Percentiles rank a stretch among this genome's conserved stretches.
These are phyloP conservation scores for Limtongia smithiae DNA, from an alignment of 805 yeast genomes.

Conservation along the genomic window DNA sequence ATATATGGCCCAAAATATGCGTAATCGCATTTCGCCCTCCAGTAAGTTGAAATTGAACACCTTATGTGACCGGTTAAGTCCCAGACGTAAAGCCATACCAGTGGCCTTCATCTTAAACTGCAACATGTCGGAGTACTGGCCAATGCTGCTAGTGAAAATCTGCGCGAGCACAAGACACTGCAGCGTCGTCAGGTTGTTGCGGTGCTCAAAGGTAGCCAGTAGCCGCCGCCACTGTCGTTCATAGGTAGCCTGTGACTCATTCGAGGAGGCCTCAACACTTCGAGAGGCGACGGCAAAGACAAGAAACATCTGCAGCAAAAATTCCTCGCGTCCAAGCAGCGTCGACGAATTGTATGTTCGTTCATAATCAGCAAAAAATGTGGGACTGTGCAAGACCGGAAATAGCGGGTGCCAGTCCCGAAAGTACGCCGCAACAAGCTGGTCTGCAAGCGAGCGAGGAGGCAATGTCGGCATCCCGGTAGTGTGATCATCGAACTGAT, in stretches of 20 bases:
- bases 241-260: conserved; percentile 17
- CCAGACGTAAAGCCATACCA: conserved; percentile 79
- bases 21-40: conserved; percentile 79
- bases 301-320: conserved; percentile 33
- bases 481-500: conserved; percentile 7
- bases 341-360: conserved; percentile 28
- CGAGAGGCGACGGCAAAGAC: conserved; percentile 34
- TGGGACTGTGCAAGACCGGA: conserved; percentile 66
- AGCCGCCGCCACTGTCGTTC: conserved; percentile 33
- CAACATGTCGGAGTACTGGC: conserved; percentile 71
- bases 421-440: conserved; percentile 63
- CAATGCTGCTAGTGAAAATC: conserved; percentile 66
- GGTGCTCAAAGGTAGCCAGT: conserved; percentile 25
- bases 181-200: conserved; percentile 36
- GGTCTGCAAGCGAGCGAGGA: conserved; percentile 60
- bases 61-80: conserved; percentile 76
- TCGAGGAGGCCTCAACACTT: conserved; percentile 17
- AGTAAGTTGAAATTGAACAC: conserved; percentile 48
- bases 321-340: conserved; percentile 26
- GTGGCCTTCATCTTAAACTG: conserved; percentile 70
- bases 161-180: conserved; percentile 67
- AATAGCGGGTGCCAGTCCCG: conserved; percentile 71
- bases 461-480: conserved; percentile 38
- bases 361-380: conserved; percentile 61
- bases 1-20: conserved; percentile 80